A percentile compares a stretch with the other conserved stretches of the same genome.
Evolutionary conservation across 495 filamentous ascomycete species (phyloP).

Genomic region (Aspergillus kassunensis): DNA sequence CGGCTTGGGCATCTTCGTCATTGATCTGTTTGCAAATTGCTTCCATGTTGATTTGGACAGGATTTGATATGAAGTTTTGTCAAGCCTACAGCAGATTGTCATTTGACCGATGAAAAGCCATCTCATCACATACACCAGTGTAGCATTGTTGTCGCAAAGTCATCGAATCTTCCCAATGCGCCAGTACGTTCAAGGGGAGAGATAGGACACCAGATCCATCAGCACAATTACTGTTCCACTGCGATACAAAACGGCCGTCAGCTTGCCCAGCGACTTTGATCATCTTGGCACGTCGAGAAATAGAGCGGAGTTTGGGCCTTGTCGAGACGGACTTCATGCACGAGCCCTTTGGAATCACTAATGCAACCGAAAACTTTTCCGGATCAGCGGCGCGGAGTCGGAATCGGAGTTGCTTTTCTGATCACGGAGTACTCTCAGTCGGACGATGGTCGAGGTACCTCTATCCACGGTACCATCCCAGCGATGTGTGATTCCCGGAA

Average conservation of each 20-base stretch:
- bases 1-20: not conserved
- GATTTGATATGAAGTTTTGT: too few species aligned
- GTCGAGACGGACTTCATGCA: not conserved
- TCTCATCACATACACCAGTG: too few species aligned
- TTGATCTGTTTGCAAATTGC: not conserved
- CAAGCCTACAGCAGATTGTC: too few species aligned
- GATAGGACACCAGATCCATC: not conserved
- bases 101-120: not conserved
- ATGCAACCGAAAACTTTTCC: too few species aligned
- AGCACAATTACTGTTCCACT: not conserved
- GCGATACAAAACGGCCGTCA: not conserved
- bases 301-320: not conserved
- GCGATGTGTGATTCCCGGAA: conserved; percentile 32
- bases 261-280: not conserved
- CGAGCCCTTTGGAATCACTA: too few species aligned
- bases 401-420: too few species aligned
- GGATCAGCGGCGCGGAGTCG: too few species aligned
- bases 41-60: not conserved
- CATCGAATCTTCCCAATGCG: not conserved
- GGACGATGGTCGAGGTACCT: too few species aligned
- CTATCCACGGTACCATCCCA: too few species aligned
- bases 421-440: too few species aligned
- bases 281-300: not conserved
- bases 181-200: not conserved
- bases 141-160: too few species aligned